Evolutionary conservation across 2,329 filamentous ascomycete species (phyloP).

Genomic region (Rhytidhysteron rufulum): DNA sequence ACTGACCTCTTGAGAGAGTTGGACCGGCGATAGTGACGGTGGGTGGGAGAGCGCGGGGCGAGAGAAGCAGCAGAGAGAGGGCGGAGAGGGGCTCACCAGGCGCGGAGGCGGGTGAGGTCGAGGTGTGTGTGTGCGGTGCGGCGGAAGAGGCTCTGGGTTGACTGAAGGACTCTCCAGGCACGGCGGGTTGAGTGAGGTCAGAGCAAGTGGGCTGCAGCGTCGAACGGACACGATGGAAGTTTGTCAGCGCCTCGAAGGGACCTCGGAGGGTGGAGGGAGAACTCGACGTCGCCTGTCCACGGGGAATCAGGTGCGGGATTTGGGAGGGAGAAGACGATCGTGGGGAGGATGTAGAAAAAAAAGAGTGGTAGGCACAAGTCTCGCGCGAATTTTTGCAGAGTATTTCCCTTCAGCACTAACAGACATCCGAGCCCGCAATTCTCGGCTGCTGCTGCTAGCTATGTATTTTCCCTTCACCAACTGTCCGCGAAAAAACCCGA

Average conservation of each 20-base stretch:
- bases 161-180: slow-evolving; percentile 6
- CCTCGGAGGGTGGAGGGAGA: neutral
- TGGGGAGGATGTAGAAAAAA: neutral
- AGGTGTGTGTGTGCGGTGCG: neutral
- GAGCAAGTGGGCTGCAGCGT: slow-evolving; percentile 1
- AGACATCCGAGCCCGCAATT: too few species aligned
- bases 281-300: neutral
- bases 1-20: slow-evolving; percentile 2
- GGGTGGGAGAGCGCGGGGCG: neutral
- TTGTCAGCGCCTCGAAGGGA: neutral
- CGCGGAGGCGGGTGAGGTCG: neutral
- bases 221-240: slow-evolving; percentile 1
- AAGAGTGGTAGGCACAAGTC: slow-evolving; percentile 1
- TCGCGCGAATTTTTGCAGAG: slow-evolving; percentile 3
- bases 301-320: neutral
- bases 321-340: neutral
- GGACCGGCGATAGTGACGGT: neutral
- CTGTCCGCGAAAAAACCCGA: too few species aligned
- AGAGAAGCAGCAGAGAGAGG: neutral
- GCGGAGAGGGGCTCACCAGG: neutral
- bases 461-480: too few species aligned
- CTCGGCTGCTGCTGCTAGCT: too few species aligned
- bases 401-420: too few species aligned
- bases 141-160: neutral
- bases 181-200: slow-evolving; percentile 4